These are phyloP conservation scores for Pythium sukuiense DNA, from an alignment of 352 stramenopile species.

Conservation along the genomic window DNA sequence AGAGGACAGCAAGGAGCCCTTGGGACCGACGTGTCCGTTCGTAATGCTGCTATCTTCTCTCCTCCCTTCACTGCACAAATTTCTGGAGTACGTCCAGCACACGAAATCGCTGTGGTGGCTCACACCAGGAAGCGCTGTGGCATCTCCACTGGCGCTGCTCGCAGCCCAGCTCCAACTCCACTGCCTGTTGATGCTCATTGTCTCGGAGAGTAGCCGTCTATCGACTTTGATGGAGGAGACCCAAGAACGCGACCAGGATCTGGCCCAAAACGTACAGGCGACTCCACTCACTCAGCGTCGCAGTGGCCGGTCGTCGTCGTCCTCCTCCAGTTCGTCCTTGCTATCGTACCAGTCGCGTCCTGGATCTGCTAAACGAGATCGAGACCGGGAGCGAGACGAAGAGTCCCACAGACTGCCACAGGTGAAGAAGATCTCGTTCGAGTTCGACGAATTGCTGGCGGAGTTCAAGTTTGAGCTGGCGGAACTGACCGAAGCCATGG, in stretches of 20 bases:
- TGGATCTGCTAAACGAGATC: neutral
- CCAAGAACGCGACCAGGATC: constrained; percentile 38
- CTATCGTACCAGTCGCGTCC: constrained; percentile 20
- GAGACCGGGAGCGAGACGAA: neutral
- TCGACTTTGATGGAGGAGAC: constrained; percentile 48
- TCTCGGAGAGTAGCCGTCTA: constrained; percentile 31
- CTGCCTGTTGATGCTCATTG: constrained; percentile 39
- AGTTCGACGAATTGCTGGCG: constrained; percentile 45
- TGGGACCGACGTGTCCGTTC: constrained; percentile 38
- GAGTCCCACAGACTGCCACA: constrained; percentile 34
- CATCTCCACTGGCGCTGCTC: constrained; percentile 18
- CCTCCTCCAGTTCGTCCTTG: constrained; percentile 21
- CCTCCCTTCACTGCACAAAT: constrained; percentile 54
- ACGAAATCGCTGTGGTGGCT: constrained; percentile 43
- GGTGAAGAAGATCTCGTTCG: constrained; percentile 51
- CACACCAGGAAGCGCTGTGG: neutral
- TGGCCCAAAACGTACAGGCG: constrained; percentile 3
- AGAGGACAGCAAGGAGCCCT: neutral
- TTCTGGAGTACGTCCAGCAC: constrained; percentile 45
- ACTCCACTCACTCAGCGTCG: constrained; percentile 4
- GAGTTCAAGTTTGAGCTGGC: constrained; percentile 56
- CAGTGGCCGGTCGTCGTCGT: constrained; percentile 8
- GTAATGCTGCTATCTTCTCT: constrained; percentile 69
- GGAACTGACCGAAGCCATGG: constrained; percentile 53
- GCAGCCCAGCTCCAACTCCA: constrained; percentile 52